A percentile compares a stretch with the other conserved stretches of the same genome.
Conservation (phyloP, 345 rosid genomes). For the Pistacia atlantica region DNA sequence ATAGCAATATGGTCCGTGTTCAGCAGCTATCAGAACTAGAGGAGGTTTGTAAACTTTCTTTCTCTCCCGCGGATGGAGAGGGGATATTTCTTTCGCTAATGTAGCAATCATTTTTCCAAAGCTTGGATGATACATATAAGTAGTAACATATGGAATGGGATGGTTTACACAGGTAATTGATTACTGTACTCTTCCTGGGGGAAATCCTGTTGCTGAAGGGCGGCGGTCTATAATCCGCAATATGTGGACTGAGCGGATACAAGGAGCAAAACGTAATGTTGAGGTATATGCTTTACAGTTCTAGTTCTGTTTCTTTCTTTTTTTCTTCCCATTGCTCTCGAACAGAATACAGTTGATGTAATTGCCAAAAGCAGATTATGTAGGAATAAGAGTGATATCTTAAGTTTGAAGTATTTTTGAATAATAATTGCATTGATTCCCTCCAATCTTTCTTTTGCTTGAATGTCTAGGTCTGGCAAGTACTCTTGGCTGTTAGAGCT, state of each 20-base stretch:
- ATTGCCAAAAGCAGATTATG: neutral
- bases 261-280: conserved; percentile 93
- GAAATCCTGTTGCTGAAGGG: conserved; percentile 75
- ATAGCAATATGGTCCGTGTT: conserved; percentile 95
- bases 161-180: conserved; percentile 67
- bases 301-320: neutral
- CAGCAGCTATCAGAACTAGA: conserved; percentile 97
- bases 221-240: conserved; percentile 87
- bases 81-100: conserved; percentile 9
- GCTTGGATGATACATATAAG: conserved; percentile 4
- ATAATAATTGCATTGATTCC: neutral
- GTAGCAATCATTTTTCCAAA: conserved; percentile 4
- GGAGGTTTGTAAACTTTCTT: conserved; percentile 57
- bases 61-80: neutral
- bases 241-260: conserved; percentile 98
- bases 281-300: conserved; percentile 54
- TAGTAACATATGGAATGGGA: neutral
- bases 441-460: conserved; percentile 6
- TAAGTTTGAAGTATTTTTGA: neutral
- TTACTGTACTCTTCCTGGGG: conserved; percentile 83
- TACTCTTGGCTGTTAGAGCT: conserved; percentile 82
- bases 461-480: conserved; percentile 88
- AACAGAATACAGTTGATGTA: neutral
- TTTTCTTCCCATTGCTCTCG: neutral
- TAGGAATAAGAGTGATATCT: neutral